Evolutionary conservation across 2,329 filamentous ascomycete species (phyloP), one percentile per base, ranked within the genome.

Genomic region (Chaetomium globosum): DNA sequence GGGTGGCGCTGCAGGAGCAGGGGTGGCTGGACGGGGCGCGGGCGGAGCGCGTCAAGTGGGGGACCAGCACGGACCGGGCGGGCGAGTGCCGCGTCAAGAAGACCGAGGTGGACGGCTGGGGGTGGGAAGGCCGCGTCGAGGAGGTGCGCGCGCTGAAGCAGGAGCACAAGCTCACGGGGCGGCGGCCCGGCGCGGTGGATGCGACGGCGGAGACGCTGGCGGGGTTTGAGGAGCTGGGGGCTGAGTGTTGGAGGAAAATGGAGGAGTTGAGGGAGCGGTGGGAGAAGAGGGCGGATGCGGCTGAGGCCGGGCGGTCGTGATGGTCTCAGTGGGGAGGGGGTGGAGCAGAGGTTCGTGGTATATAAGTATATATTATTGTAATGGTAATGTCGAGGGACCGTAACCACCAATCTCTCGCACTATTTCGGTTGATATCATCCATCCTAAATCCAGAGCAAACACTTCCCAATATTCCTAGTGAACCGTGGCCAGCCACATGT

Each of bases 31-130:
- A 91, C 59, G 80, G 79, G 2, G 75, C 82, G 46, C 80, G 74
- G 31, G 84, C 82, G 4, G 67, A 87, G 81, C 75, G 84, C 77
- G 59, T 80, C 63, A 98, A 98, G 79, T 98, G 94, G 94, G 94
- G 94, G 2, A 90, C 89, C 33, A 85, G 86, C n/a, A 84, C 84
- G 9, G 84, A 89, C 69, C 76, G 83, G 12, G 76, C 78, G 62
- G 87, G 89, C 0, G 78, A 82, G 23, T 83, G 85, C 65, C 80
- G 83, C 48, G 85, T 92, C 5, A 89, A 89, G 77, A 86, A 87
- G 72, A 96, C 93, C 1, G 92, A 97, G 76, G 89, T 96, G 3
- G 87, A 91, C 52, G 91, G 92, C 8, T 97, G 93, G 93, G 93
- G 92, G 0, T 89, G 87, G 77, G 80, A 86, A 68, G 88, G 89